Percentiles rank a stretch among this genome's conserved stretches.
Evolutionary conservation across 179 eudicot species (phyloP).

Genomic region (Drosera spatulata): DNA sequence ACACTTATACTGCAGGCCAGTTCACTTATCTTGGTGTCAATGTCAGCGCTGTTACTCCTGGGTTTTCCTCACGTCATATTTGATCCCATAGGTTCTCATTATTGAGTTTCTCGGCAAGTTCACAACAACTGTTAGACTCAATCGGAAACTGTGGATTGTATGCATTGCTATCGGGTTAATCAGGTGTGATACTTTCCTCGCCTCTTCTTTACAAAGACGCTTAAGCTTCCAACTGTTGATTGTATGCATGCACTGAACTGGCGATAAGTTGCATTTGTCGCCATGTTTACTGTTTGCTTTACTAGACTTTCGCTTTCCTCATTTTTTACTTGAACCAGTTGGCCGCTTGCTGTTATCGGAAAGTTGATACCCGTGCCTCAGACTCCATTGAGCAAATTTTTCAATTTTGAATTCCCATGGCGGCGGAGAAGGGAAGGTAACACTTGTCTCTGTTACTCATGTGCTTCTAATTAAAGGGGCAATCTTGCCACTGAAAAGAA

Average conservation of each 20-base stretch:
- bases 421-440: too few species aligned
- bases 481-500: too few species aligned
- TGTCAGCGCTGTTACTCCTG: neutral
- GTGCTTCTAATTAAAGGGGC: too few species aligned
- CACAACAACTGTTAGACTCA: constrained; percentile 47
- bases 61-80: neutral
- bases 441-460: too few species aligned
- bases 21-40: neutral
- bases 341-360: constrained; percentile 82
- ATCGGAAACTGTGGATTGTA: constrained; percentile 69
- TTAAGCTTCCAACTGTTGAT: too few species aligned
- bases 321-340: constrained; percentile 22
- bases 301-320: too few species aligned
- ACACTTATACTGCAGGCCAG: constrained; percentile 75
- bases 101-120: constrained; percentile 73
- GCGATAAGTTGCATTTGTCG: too few species aligned
- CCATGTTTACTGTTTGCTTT: too few species aligned
- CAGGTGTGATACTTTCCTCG: too few species aligned
- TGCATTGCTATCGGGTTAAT: constrained; percentile 5
- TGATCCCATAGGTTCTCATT: constrained; percentile 36
- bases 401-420: too few species aligned
- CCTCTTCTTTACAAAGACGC: too few species aligned
- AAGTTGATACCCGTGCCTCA: constrained; percentile 81
- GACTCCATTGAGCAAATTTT: constrained; percentile 51
- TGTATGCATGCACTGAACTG: too few species aligned